Evolutionary conservation across 345 rosid genomes (phyloP).

Genomic region (Eutrema japonicum): DNA sequence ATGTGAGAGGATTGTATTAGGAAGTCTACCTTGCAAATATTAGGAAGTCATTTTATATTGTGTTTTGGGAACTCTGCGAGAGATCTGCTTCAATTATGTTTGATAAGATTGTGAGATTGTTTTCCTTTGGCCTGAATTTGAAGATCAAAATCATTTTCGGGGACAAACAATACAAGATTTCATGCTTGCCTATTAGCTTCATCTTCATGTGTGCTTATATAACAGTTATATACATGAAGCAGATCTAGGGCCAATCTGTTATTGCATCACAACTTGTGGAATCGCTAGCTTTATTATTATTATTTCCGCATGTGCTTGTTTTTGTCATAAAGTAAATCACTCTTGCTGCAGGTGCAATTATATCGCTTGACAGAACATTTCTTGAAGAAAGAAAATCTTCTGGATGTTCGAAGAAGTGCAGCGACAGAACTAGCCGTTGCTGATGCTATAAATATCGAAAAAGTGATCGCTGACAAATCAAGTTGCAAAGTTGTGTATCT

Average conservation of each 20-base stretch:
- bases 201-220: not conserved
- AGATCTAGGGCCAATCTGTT: not conserved
- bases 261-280: not conserved
- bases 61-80: not conserved
- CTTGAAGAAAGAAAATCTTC: constrained; percentile 73
- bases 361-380: constrained; percentile 82
- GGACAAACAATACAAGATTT: constrained; percentile 8
- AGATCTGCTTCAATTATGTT: constrained; percentile 4
- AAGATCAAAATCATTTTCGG: not conserved
- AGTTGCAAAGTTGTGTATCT: constrained; percentile 82
- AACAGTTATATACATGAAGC: not conserved
- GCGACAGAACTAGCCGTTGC: constrained; percentile 96
- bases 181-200: constrained; percentile 16
- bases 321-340: constrained; percentile 1
- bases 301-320: constrained; percentile 22
- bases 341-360: constrained; percentile 76
- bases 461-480: constrained; percentile 77
- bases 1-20: not conserved
- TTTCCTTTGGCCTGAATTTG: not conserved
- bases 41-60: constrained; percentile 8
- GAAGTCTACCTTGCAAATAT: not conserved
- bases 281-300: constrained; percentile 20
- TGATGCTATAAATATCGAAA: constrained; percentile 93
- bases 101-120: constrained; percentile 1
- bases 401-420: constrained; percentile 72